Base-by-base conservation (phyloP, 768 basidiomycete species). In the Trametes meyenii region DNA sequence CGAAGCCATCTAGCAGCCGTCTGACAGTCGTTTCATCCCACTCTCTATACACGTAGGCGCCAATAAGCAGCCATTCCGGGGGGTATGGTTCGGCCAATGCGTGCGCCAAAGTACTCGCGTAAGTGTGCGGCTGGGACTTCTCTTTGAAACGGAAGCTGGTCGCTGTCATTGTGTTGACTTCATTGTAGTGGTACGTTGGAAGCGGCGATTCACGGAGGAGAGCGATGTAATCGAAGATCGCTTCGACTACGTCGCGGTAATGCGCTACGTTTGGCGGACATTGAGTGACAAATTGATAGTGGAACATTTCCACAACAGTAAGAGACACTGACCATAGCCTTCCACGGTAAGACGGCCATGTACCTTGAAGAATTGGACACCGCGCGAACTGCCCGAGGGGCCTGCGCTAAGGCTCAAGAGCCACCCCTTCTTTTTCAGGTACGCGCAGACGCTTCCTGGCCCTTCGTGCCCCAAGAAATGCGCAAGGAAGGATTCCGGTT, bases 381-480 rank as follows among this genome's bases (percentile, higher is more conserved):
- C 65, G 26, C 66, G 61, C 46, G 69, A 59, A 17, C 55, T 66
- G 77, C 81, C 12, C 75, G 79, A 24, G 72, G 75, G 26, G 70
- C 75, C 14, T 59, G 74, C 44, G 64, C 48, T 40, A 66, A 75
- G 17, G 66, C 66, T 10, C 76, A 82, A 7, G 73, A 78, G 48
- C 78, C 71, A 62, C 7, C 81, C 80, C 55, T 77, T 73, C 55
- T 75, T 72, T 73, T 85, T 85, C 50, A 85, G 73, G 64, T 79
- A 80, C 0, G 81, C 78, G 44, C 76, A 73, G 39, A 84, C 66
- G 16, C 83, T 84, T 0, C 84, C 84, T 1, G 74, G 73, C 2
- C 82, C 81, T 68, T 83, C 82, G 64, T 83, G 81, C 5, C 81
- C 82, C 33, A 82, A 62, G 67, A 81, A 80, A 66, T 83, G 81